A percentile compares a stretch with the other conserved stretches of the same genome.
Conservation (phyloP, 148 eudicot species). For the Rhododendron kiyosumense region DNA sequence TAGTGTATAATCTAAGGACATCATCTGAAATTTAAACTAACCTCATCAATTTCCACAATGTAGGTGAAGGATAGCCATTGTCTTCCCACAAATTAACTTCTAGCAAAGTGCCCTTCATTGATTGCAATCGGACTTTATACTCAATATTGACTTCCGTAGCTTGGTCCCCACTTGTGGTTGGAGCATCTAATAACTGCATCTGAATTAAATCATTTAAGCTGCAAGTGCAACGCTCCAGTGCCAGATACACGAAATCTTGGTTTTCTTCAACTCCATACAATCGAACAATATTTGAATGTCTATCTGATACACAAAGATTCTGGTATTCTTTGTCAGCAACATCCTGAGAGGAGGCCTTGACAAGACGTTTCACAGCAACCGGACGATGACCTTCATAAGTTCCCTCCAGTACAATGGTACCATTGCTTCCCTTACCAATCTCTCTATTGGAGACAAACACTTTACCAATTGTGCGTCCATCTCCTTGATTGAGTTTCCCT, state of each 20-base stretch:
- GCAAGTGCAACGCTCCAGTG: constrained; percentile 79
- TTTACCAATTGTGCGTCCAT: too few species aligned
- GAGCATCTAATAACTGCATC: constrained; percentile 7
- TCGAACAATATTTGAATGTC: constrained; percentile 76
- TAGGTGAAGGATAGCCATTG: constrained; percentile 72
- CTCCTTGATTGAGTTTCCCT: too few species aligned
- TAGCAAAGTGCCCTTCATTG: constrained; percentile 24
- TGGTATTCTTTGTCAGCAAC: constrained; percentile 85
- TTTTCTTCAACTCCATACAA: constrained; percentile 82
- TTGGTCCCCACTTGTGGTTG: constrained; percentile 6
- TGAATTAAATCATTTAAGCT: constrained; percentile 67
- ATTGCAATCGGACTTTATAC: too few species aligned
- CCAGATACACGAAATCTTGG: constrained; percentile 74
- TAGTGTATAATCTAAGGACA: too few species aligned
- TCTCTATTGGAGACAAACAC: too few species aligned
- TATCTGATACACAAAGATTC: constrained; percentile 83
- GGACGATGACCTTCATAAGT: constrained; percentile 62
- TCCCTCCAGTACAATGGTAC: too few species aligned
- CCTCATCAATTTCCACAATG: constrained; percentile 72
- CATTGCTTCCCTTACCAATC: too few species aligned
- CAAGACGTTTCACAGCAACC: constrained; percentile 91
- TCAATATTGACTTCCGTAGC: neutral
- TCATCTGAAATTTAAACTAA: constrained; percentile 16
- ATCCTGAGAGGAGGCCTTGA: constrained; percentile 77
- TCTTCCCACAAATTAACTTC: constrained; percentile 56